These are phyloP conservation scores for Myxozyma neglecta DNA, from an alignment of 805 yeast genomes.

Conservation along the genomic window DNA sequence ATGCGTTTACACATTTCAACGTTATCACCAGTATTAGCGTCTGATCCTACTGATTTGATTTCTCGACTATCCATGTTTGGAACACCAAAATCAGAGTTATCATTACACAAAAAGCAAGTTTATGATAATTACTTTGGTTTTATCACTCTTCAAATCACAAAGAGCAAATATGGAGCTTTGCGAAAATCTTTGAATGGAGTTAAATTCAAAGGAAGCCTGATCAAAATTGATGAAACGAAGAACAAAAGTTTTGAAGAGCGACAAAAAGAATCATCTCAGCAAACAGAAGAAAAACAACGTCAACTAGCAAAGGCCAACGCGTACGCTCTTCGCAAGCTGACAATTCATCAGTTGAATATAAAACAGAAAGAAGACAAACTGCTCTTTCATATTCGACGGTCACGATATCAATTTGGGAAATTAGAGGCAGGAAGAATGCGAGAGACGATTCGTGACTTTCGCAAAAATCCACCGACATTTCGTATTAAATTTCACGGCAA, in stretches of 20 bases:
- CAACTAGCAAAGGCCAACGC: no score
- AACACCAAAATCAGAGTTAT: conserved; percentile 48
- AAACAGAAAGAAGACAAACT: neutral
- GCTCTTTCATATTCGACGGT: conserved; percentile 10
- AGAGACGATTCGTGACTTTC: conserved; percentile 52
- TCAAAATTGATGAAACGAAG: conserved; percentile 63
- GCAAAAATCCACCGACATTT: conserved; percentile 54
- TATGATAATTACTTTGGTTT: conserved; percentile 63
- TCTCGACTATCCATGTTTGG: conserved; percentile 67
- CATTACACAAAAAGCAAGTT: conserved; percentile 56
- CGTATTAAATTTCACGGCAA: conserved; percentile 58
- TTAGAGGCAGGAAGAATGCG: conserved; percentile 54
- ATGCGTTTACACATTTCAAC: conserved; percentile 62
- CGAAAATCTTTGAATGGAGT: conserved; percentile 65
- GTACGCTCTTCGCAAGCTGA: neutral
- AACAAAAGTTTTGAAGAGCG: conserved; percentile 47
- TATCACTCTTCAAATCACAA: conserved; percentile 56
- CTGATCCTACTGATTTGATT: conserved; percentile 49
- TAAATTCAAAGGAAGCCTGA: conserved; percentile 68
- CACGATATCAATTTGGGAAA: conserved; percentile 16
- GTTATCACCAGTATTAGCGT: conserved; percentile 55
- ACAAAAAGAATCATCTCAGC: neutral
- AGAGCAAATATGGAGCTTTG: conserved; percentile 51
- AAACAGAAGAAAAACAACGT: neutral
- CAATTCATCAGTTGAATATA: neutral